These are phyloP conservation scores for Fusarium chuoi DNA, from an alignment of 2,329 filamentous ascomycete species.

Conservation along the genomic window DNA sequence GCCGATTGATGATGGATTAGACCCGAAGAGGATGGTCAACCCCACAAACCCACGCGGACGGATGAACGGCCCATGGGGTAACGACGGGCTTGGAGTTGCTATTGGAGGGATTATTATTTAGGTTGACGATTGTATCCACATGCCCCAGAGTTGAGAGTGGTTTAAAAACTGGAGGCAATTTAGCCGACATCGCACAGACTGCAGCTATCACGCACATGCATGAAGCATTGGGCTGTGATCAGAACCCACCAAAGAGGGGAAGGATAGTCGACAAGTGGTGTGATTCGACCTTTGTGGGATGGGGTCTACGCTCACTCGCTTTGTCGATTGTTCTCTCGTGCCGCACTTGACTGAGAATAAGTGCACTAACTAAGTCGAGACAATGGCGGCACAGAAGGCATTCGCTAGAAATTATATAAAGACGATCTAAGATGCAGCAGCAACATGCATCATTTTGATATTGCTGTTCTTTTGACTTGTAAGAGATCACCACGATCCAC, in stretches of 20 bases:
- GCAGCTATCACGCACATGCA: not conserved
- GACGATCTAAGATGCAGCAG: not conserved
- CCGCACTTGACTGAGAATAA: not conserved
- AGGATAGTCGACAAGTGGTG: not conserved
- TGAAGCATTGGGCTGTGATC: not conserved
- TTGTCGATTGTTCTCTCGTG: not conserved
- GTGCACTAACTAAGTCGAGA: too few relatives aligned
- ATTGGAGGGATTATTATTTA: conserved; percentile 19
- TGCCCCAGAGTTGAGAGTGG: conserved; percentile 9
- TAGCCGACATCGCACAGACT: conserved; percentile 8
- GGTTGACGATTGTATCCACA: not conserved
- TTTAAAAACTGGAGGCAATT: conserved; percentile 18
- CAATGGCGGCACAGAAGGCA: not conserved
- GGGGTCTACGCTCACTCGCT: too few relatives aligned
- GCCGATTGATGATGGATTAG: conserved; percentile 7
- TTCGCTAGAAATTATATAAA: not conserved
- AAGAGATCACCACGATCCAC: not conserved
- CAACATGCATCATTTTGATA: fast-evolving
- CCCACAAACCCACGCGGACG: conserved; percentile 1
- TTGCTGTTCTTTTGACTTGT: fast-evolving
- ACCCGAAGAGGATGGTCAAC: not conserved
- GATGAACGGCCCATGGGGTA: conserved; percentile 1
- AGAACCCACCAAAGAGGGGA: not conserved
- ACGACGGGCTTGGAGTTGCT: too few relatives aligned
- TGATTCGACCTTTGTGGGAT: not conserved